Evolutionary conservation across 208 protist genomes (phyloP).

Genomic region (Leishmania arabica): DNA sequence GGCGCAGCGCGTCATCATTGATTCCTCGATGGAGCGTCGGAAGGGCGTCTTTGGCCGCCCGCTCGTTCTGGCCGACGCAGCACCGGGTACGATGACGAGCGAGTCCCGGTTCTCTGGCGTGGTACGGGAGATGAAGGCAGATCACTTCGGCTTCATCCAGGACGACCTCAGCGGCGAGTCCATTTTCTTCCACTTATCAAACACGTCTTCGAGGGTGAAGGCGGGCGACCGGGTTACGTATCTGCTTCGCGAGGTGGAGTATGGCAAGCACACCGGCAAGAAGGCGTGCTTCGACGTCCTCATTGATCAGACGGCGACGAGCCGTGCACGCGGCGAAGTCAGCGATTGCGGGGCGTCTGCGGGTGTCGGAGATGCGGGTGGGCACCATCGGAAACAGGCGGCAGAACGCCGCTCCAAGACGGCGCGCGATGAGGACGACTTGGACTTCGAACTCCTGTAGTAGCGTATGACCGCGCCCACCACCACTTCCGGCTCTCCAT

Average conservation of each 20-base stretch:
- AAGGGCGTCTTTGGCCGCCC: conserved; percentile 17
- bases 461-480: not conserved
- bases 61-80: conserved; percentile 8
- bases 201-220: conserved; percentile 30
- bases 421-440: not conserved
- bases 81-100: conserved; percentile 25
- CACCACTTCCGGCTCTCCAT: not conserved
- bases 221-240: conserved; percentile 67
- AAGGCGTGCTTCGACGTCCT: conserved; percentile 59
- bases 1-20: conserved; percentile 50
- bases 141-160: conserved; percentile 67
- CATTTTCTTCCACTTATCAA: conserved; percentile 78
- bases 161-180: conserved; percentile 70
- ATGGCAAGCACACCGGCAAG: conserved; percentile 74
- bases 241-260: conserved; percentile 49
- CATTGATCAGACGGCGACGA: conserved; percentile 1
- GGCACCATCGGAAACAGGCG: not conserved
- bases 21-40: conserved; percentile 37
- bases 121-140: conserved; percentile 51
- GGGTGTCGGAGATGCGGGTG: not conserved
- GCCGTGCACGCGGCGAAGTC: not conserved
- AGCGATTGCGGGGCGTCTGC: not conserved
- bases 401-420: not conserved
- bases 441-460: conserved; percentile 19
- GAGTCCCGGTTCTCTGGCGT: conserved; percentile 44